A percentile compares a stretch with the other conserved stretches of the same genome.
Conservation (phyloP, 1,284 basidiomycete genomes). For the Puccinia horiana region DNA sequence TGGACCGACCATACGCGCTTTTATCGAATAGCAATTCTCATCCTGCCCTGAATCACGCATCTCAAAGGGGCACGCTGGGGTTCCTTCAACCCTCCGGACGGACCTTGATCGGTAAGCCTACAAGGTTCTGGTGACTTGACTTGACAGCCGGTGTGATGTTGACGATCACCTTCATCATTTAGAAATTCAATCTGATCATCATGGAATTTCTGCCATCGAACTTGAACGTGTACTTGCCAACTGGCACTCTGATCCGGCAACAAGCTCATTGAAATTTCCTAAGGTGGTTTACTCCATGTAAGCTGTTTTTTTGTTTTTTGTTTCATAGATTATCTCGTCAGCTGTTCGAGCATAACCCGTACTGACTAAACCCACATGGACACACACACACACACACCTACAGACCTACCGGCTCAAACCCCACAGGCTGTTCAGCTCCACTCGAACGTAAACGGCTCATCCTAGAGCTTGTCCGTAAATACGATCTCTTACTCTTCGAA, state of each 20-base stretch:
- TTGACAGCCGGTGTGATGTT: too few relatives aligned
- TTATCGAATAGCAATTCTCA: not conserved
- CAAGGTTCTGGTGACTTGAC: too few relatives aligned
- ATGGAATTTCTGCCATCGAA: slow-evolving; percentile 70
- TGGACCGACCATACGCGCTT: not conserved
- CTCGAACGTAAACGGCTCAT: slow-evolving; percentile 75
- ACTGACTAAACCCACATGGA: not conserved
- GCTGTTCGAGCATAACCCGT: not conserved
- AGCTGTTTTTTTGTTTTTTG: not conserved
- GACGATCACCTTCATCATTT: slow-evolving; percentile 18
- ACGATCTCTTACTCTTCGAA: slow-evolving; percentile 81
- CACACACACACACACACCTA: too few relatives aligned
- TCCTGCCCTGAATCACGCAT: not conserved
- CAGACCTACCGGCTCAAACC: slow-evolving; percentile 68
- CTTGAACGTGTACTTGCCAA: slow-evolving; percentile 70
- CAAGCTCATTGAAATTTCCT: slow-evolving; percentile 67
- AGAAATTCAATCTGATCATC: slow-evolving; percentile 78
- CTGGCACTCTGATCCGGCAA: slow-evolving; percentile 67
- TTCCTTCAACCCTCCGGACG: slow-evolving; percentile 27
- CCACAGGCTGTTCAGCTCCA: slow-evolving; percentile 75
- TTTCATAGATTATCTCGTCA: not conserved
- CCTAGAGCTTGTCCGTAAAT: slow-evolving; percentile 71
- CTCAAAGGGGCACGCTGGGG: slow-evolving; percentile 32
- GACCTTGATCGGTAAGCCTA: slow-evolving; percentile 32
- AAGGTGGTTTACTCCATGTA: slow-evolving; percentile 75